Conservation (phyloP, 768 basidiomycete genomes). For the Nevesoporus exiguus region DNA sequence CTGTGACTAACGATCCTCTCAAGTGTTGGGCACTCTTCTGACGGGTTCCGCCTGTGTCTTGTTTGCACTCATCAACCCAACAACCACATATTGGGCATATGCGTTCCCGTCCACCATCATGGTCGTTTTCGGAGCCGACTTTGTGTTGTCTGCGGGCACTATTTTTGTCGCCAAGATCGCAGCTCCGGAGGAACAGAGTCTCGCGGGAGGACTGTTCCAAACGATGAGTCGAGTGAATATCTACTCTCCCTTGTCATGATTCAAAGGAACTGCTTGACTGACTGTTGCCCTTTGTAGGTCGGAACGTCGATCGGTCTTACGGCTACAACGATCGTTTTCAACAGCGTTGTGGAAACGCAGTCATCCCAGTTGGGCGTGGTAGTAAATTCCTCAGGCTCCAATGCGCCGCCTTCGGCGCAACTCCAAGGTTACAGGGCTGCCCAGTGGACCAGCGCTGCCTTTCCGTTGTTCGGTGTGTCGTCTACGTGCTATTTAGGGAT, state of each 20-base stretch:
- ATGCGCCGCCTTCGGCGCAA: too few relatives aligned
- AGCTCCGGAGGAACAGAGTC: slow-evolving; percentile 66
- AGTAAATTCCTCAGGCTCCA: slow-evolving; percentile 25
- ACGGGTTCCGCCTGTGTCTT: slow-evolving; percentile 59
- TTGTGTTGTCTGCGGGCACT: slow-evolving; percentile 69
- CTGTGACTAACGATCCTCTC: slow-evolving; percentile 3
- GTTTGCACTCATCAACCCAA: slow-evolving; percentile 63
- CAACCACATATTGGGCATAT: slow-evolving; percentile 66
- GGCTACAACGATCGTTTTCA: slow-evolving; percentile 67
- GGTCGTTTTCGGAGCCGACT: slow-evolving; percentile 73
- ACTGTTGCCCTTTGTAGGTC: slow-evolving; percentile 37
- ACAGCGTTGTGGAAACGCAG: slow-evolving; percentile 41
- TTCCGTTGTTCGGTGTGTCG: slow-evolving; percentile 51
- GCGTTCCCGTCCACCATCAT: slow-evolving; percentile 66
- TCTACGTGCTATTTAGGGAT: neutral
- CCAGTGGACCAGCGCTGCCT: slow-evolving; percentile 62
- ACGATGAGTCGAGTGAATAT: slow-evolving; percentile 65
- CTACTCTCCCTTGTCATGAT: neutral
- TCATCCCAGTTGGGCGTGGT: slow-evolving; percentile 32
- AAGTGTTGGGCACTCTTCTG: slow-evolving; percentile 52
- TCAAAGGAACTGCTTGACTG: neutral
- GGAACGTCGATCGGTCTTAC: slow-evolving; percentile 70
- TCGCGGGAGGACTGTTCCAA: slow-evolving; percentile 76
- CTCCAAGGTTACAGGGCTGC: slow-evolving; percentile 59
- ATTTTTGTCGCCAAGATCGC: slow-evolving; percentile 70